phyloP scores from a whole-genome alignment of 2,329 filamentous ascomycete genomes.

The Fusarium sp. region DNA sequence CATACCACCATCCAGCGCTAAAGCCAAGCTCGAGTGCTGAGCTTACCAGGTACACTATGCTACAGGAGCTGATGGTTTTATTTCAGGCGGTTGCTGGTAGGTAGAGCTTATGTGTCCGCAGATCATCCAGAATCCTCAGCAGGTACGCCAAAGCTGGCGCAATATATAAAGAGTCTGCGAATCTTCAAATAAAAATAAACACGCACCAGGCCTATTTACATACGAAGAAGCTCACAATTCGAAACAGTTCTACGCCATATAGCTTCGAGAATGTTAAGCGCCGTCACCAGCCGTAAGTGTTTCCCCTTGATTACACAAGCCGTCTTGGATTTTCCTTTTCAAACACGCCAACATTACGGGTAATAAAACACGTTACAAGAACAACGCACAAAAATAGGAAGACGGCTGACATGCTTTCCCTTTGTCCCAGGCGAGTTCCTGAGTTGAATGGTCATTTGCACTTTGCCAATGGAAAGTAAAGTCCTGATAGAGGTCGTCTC shows the following conservation, averaged over 20 bases:
- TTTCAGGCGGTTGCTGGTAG: not conserved
- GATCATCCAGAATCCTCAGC: too few relatives aligned
- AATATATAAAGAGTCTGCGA: not conserved
- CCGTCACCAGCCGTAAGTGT: constrained; percentile 1
- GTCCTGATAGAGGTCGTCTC: constrained; percentile 7
- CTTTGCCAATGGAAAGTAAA: not conserved
- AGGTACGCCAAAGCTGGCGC: not conserved
- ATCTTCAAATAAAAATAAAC: not conserved
- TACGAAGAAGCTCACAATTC: constrained; percentile 16
- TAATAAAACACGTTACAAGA: not conserved
- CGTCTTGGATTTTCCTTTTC: constrained; percentile 6
- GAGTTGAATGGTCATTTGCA: not conserved
- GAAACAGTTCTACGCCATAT: constrained; percentile 9
- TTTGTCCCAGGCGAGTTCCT: not conserved
- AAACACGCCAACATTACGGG: not conserved
- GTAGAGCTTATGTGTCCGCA: not conserved
- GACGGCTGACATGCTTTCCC: not conserved
- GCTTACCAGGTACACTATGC: not conserved
- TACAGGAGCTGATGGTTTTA: not conserved
- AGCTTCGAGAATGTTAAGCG: constrained; percentile 5
- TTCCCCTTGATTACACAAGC: not conserved
- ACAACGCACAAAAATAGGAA: not conserved
- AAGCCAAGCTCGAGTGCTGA: constrained; percentile 4
- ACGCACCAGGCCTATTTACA: not conserved
- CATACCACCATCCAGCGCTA: constrained; percentile 44